A percentile compares a stretch with the other conserved stretches of the same genome.
phyloP scores from a whole-genome alignment of 768 basidiomycete species.

The Naganishia onofrii region DNA sequence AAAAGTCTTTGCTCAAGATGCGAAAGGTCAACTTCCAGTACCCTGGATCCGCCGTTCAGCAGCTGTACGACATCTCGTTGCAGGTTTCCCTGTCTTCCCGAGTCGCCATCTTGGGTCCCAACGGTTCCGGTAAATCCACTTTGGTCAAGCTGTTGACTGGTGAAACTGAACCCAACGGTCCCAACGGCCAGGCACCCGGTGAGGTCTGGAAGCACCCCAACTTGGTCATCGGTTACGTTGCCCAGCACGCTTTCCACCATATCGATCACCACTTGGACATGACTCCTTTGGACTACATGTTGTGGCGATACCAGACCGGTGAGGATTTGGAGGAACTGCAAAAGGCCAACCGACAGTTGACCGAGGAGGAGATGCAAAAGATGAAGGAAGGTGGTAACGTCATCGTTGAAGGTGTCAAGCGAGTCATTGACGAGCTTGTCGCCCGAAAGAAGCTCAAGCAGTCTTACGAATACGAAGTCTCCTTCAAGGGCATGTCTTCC shows the following conservation, averaged over 20 bases:
- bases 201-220: constrained; percentile 99
- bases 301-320: constrained; percentile 99
- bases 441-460: constrained; percentile 97
- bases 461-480: constrained; percentile 97
- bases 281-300: constrained; percentile 97
- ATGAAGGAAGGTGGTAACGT: constrained; percentile 92
- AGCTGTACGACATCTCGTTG: constrained; percentile 88
- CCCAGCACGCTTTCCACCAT: constrained; percentile 99
- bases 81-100: constrained; percentile 97
- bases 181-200: constrained; percentile 63
- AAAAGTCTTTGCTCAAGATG: constrained; percentile 96
- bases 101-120: constrained; percentile 93
- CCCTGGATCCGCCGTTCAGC: constrained; percentile 77
- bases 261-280: constrained; percentile 98
- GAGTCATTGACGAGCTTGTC: constrained; percentile 86
- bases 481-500: constrained; percentile 89
- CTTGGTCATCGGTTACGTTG: constrained; percentile 98
- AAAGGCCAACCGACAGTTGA: constrained; percentile 84
- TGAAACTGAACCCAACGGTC: constrained; percentile 82
- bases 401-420: constrained; percentile 89
- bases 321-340: constrained; percentile 95
- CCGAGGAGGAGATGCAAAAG: constrained; percentile 83
- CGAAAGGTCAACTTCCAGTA: constrained; percentile 97
- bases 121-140: constrained; percentile 97
- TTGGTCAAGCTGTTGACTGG: constrained; percentile 95